Evolutionary conservation across 2,329 filamentous ascomycete genomes (phyloP).

Genomic region (Colletotrichum sp.): DNA sequence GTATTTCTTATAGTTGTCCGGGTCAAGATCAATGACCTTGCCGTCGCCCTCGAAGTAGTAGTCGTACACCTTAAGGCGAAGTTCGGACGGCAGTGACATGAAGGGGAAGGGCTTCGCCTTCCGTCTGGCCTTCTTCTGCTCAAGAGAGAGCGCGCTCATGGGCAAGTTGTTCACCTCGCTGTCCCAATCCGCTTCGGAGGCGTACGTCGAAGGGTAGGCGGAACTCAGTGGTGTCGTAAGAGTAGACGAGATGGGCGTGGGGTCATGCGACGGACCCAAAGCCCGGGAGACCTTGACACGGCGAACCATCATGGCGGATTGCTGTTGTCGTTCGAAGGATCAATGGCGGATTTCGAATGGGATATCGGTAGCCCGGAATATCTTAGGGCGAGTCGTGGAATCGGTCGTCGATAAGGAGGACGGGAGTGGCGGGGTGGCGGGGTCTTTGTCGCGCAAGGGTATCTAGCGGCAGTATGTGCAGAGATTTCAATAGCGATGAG

Average conservation of each 20-base stretch:
- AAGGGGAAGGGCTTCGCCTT: constrained; percentile 62
- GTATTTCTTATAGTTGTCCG: constrained; percentile 67
- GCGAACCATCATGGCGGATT: constrained; percentile 20
- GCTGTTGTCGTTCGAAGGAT: background rate
- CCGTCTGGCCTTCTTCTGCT: constrained; percentile 19
- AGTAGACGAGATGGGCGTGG: constrained; percentile 29
- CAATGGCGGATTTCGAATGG: background rate
- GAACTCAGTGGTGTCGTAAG: constrained; percentile 41
- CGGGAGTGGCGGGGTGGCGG: constrained; percentile 15
- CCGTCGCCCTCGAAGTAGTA: constrained; percentile 62
- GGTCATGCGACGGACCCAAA: constrained; percentile 20
- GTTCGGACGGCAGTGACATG: constrained; percentile 70
- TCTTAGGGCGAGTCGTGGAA: background rate
- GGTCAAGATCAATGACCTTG: constrained; percentile 69
- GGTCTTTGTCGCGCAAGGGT: background rate
- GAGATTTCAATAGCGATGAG: constrained; percentile 3
- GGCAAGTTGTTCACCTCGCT: constrained; percentile 44
- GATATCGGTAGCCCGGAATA: background rate
- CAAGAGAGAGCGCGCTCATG: constrained; percentile 48
- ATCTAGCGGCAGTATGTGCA: constrained; percentile 12
- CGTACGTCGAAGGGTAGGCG: constrained; percentile 38
- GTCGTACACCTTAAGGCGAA: constrained; percentile 73
- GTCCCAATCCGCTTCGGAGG: constrained; percentile 44
- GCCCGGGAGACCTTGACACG: constrained; percentile 37
- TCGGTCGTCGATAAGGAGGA: background rate